phyloP scores from a whole-genome alignment of 371 early-diverging fungal genomes.

The Saksenaea vasiformis region DNA sequence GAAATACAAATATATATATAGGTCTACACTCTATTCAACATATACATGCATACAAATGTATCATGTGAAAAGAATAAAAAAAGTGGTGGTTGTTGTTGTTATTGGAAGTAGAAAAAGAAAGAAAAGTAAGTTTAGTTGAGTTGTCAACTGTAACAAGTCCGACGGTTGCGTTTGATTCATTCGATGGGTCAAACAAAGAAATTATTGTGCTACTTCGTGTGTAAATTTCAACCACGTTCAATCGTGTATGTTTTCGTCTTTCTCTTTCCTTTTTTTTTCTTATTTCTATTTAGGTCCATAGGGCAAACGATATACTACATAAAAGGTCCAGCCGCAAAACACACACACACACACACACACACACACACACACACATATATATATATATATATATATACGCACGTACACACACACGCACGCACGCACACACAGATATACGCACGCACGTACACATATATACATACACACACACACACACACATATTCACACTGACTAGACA shows the following conservation, averaged over 20 bases:
- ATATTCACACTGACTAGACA: not conserved
- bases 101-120: not conserved
- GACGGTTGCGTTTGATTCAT: not conserved
- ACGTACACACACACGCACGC: not conserved
- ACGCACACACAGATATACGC: not conserved
- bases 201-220: not conserved
- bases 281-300: not conserved
- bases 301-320: not conserved
- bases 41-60: not conserved
- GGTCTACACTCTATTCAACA: not conserved
- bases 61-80: not conserved
- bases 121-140: not conserved
- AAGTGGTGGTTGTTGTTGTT: not conserved
- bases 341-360: not conserved
- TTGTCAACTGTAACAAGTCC: conserved; percentile 1
- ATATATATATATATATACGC: not conserved
- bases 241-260: not conserved
- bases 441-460: too few relatives aligned
- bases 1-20: not conserved
- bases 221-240: not conserved
- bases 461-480: not conserved
- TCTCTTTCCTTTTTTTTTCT: not conserved
- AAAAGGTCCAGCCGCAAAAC: conserved; percentile 1
- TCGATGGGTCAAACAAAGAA: not conserved
- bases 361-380: not conserved